These are phyloP conservation scores for Voacanga thouarsii DNA, from an alignment of 257 asterid genomes.

Conservation along the genomic window DNA sequence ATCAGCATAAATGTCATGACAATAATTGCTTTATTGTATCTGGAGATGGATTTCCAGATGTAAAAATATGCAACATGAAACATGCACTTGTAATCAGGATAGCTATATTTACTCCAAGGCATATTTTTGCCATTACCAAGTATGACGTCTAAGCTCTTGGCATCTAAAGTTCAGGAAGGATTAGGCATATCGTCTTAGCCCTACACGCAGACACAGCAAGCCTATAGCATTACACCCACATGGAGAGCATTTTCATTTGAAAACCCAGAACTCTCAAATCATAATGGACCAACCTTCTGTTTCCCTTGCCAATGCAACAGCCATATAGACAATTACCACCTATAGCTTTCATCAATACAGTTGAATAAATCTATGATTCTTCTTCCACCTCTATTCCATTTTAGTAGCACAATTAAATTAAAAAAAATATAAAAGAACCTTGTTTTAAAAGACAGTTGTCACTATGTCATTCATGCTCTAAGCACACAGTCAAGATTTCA, in stretches of 20 bases:
- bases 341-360: not conserved
- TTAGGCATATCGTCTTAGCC: not conserved
- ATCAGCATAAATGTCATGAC: not conserved
- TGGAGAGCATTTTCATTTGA: not conserved
- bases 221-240: not conserved
- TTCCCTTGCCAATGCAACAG: not conserved
- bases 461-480: not conserved
- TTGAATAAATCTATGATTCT: not conserved
- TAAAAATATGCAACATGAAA: not conserved
- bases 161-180: not conserved
- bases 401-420: not conserved
- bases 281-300: not conserved
- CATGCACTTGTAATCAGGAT: not conserved
- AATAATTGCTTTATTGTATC: not conserved
- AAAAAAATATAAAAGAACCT: too few species aligned
- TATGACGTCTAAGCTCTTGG: not conserved
- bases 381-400: not conserved
- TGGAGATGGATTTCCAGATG: not conserved
- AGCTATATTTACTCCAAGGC: slow-evolving; percentile 1
- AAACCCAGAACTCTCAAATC: not conserved
- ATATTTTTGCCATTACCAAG: not conserved
- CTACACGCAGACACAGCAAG: not conserved
- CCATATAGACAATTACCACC: not conserved
- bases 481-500: not conserved
- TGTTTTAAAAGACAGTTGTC: not conserved